A percentile compares a stretch with the other conserved stretches of the same genome.
Evolutionary conservation across 495 filamentous ascomycete species (phyloP).

Genomic region (Daldinia caldariorum): DNA sequence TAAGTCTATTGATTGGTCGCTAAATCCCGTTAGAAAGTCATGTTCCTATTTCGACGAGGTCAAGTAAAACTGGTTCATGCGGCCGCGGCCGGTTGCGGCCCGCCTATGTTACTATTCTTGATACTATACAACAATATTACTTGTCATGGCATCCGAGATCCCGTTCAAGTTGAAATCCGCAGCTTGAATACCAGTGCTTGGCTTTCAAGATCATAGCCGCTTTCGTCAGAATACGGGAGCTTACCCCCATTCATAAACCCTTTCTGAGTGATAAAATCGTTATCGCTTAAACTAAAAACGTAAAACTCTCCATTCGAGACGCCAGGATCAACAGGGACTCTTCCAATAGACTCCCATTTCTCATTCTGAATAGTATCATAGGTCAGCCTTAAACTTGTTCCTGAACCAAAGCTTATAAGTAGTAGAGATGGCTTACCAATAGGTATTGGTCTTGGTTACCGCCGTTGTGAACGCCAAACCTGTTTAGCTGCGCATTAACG

Average conservation of each 20-base stretch:
- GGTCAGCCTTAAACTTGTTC: constrained; percentile 7
- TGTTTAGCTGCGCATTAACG: constrained; percentile 70
- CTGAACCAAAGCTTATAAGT: not conserved
- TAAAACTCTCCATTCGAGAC: constrained; percentile 68
- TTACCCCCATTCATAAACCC: constrained; percentile 72
- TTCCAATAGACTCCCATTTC: constrained; percentile 81
- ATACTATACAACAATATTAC: not conserved
- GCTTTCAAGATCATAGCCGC: constrained; percentile 71
- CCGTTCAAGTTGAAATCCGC: constrained; percentile 40
- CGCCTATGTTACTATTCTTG: not conserved
- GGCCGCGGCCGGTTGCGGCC: not conserved
- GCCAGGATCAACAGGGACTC: constrained; percentile 68
- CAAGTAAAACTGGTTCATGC: not conserved
- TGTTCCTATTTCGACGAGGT: not conserved
- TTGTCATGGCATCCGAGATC: not conserved
- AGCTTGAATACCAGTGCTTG: constrained; percentile 80
- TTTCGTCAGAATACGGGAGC: constrained; percentile 68
- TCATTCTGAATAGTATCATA: constrained; percentile 61
- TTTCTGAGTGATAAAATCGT: constrained; percentile 85
- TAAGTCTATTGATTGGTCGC: constrained; percentile 14
- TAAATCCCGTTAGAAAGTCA: not conserved
- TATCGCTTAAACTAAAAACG: constrained; percentile 75
- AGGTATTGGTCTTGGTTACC: constrained; percentile 40
- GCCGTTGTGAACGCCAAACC: constrained; percentile 77
- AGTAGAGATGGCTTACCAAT: constrained; percentile 30